Evolutionary conservation across 2,329 filamentous ascomycete species (phyloP), one percentile per base, ranked within the genome.

Genomic region (Aurifilum marmelostoma): DNA sequence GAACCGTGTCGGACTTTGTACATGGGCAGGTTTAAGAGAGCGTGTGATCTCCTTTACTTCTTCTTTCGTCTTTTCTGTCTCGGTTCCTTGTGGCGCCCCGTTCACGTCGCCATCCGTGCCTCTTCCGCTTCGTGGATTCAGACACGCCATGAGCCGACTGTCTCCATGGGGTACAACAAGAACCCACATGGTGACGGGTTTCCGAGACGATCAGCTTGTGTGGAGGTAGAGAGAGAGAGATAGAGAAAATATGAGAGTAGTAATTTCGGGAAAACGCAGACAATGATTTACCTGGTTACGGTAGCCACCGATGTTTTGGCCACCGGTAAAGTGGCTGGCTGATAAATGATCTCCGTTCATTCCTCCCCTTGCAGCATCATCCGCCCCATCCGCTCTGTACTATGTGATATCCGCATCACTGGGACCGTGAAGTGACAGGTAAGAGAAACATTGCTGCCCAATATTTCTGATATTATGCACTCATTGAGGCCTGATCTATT

Each of bases 331-430:
- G 61, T 54, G 61, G 69, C 54, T 52, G 43, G 7, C 43, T 47
- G 43, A 5, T 4, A 21, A 27, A 24, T 63, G 50, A 39, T 58
- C 37, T 24, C 32, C 62, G 62, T n/a, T 47, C 43, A 37, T 62
- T 43, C 4, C 8, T 52, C 66, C 62, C 60, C 60, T 68, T 39
- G 37, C 37, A 39, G 63, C 66, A 66, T 61, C 59, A 50, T 27
- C 66, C 66, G 37, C 65, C 63, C 21, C 50, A 21, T 56, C 41
- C 63, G 69, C 24, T 52, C 60, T 63, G 69, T 70, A 39, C 60
- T 43, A 70, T 70, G 69, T 70, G 69, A 70, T 61, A 66, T 66
- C 69, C 69, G 68, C 63, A 68, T 65, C 56, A 59, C 39, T 66
- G 69, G 69, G 66, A 68, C 60, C 37, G 4, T 27, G 2, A 47